These are phyloP conservation scores for Phytophthora vignae DNA, from an alignment of 352 stramenopile species.

Conservation along the genomic window DNA sequence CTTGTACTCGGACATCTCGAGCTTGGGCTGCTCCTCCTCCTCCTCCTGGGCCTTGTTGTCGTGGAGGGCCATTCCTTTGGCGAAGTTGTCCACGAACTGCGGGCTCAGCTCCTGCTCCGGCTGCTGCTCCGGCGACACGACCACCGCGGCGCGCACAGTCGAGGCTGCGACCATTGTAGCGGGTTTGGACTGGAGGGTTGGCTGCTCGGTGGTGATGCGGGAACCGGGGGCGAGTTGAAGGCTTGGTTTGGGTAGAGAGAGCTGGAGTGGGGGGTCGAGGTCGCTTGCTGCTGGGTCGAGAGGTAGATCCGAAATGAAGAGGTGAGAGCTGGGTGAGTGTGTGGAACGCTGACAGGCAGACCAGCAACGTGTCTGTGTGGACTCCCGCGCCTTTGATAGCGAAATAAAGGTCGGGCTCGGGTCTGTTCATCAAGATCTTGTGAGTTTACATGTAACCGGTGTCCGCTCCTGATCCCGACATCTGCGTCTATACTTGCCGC, in stretches of 20 bases:
- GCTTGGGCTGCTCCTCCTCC: conserved; percentile 22
- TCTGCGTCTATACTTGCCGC: too few species aligned
- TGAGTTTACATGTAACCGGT: too few species aligned
- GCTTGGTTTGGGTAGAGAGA: background rate
- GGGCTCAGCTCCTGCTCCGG: conserved; percentile 37
- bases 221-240: too few species aligned
- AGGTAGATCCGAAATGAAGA: conserved; percentile 44
- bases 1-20: conserved; percentile 88
- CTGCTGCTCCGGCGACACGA: conserved; percentile 40
- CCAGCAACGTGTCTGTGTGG: too few species aligned
- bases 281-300: conserved; percentile 30
- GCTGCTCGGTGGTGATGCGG: too few species aligned
- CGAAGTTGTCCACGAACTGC: conserved; percentile 32
- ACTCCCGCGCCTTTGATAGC: too few species aligned
- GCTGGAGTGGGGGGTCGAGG: conserved; percentile 11
- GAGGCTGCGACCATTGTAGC: conserved; percentile 49
- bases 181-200: background rate
- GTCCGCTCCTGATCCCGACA: too few species aligned
- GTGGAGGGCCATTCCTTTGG: conserved; percentile 18
- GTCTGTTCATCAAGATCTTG: too few species aligned
- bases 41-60: conserved; percentile 28
- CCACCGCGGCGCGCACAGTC: conserved; percentile 17
- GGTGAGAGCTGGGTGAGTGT: too few species aligned
- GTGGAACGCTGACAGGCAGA: too few species aligned
- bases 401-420: too few species aligned